Percentiles rank a stretch among this genome's conserved stretches.
phyloP scores from a whole-genome alignment of 192 early-diverging fungal genomes.

The Coemansia sp. region DNA sequence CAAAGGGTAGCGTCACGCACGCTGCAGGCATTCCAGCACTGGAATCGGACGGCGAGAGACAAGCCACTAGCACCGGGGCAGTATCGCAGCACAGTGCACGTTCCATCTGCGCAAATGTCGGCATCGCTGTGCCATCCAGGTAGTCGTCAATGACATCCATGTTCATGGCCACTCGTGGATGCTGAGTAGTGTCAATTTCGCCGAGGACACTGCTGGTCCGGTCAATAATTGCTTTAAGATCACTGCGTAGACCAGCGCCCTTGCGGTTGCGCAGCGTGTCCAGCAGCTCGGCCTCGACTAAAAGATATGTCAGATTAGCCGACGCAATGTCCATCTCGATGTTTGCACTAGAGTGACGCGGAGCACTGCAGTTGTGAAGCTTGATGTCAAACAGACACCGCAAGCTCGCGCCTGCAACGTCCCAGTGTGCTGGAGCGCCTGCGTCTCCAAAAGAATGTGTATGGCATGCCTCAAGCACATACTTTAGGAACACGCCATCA shows the following conservation, averaged over 20 bases:
- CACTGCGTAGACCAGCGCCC: slow-evolving; percentile 40
- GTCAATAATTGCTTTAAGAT: slow-evolving; percentile 44
- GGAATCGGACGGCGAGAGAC: slow-evolving; percentile 8
- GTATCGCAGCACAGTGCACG: slow-evolving; percentile 4
- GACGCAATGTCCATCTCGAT: slow-evolving; percentile 35
- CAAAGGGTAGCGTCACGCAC: slow-evolving; percentile 34
- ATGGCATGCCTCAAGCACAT: slow-evolving; percentile 17
- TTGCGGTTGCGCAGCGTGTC: slow-evolving; percentile 30
- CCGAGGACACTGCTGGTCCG: slow-evolving; percentile 19
- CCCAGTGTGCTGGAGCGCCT: slow-evolving; percentile 10
- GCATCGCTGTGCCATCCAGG: slow-evolving; percentile 46
- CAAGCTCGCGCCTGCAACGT: slow-evolving; percentile 24
- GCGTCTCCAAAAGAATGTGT: neutral
- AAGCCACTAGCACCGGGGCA: neutral
- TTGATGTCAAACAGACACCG: slow-evolving; percentile 46
- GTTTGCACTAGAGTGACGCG: slow-evolving; percentile 22
- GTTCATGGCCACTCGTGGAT: slow-evolving; percentile 40
- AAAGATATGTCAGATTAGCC: slow-evolving; percentile 28
- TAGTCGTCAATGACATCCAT: slow-evolving; percentile 44
- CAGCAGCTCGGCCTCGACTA: slow-evolving; percentile 36
- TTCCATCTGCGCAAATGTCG: slow-evolving; percentile 31
- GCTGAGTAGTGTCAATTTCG: slow-evolving; percentile 25
- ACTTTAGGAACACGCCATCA: slow-evolving; percentile 32
- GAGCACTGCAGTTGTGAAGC: slow-evolving; percentile 23
- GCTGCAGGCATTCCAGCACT: slow-evolving; percentile 9